Conservation (phyloP, 306 rosid species). For the Datisca glomerata region DNA sequence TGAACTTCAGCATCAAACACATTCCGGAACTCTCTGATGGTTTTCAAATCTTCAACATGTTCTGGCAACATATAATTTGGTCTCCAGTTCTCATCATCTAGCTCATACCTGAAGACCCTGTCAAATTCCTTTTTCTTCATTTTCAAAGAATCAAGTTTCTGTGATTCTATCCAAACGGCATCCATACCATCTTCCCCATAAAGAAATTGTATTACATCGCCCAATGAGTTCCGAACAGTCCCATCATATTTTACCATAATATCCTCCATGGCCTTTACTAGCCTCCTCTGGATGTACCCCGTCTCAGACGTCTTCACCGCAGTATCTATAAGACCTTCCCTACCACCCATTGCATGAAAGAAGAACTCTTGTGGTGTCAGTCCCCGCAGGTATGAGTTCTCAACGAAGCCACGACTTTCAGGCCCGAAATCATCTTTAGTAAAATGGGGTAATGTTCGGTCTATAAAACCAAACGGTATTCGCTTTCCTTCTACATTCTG, state of each 20-base stretch:
- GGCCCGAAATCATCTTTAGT: conserved; percentile 96
- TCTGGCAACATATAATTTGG: conserved; percentile 92
- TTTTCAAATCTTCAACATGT: conserved; percentile 91
- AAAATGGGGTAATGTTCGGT: conserved; percentile 91
- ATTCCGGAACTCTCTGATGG: conserved; percentile 85
- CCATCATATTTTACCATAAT: conserved; percentile 99
- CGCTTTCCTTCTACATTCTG: conserved; percentile 99
- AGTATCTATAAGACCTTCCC: conserved; percentile 99
- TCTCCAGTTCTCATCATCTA: conserved; percentile 91
- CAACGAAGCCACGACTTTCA: conserved; percentile 99
- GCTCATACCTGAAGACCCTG: conserved; percentile 68
- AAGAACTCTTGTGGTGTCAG: conserved; percentile 98
- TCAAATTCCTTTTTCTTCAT: conserved; percentile 86
- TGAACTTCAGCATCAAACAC: conserved; percentile 95
- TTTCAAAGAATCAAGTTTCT: conserved; percentile 87
- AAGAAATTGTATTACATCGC: conserved; percentile 95
- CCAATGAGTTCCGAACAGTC: conserved; percentile 94
- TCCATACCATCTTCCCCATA: conserved; percentile 99
- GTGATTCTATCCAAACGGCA: conserved; percentile 94
- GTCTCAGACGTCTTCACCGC: conserved; percentile 99
- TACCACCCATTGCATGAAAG: conserved; percentile 99
- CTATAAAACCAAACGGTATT: conserved; percentile 92
- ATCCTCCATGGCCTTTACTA: conserved; percentile 99
- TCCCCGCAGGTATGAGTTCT: conserved; percentile 92
- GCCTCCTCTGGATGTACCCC: conserved; percentile 95